A percentile compares a stretch with the other conserved stretches of the same genome.
Evolutionary conservation across 148 eudicot species (phyloP).

Genomic region (Spergularia bocconei): DNA sequence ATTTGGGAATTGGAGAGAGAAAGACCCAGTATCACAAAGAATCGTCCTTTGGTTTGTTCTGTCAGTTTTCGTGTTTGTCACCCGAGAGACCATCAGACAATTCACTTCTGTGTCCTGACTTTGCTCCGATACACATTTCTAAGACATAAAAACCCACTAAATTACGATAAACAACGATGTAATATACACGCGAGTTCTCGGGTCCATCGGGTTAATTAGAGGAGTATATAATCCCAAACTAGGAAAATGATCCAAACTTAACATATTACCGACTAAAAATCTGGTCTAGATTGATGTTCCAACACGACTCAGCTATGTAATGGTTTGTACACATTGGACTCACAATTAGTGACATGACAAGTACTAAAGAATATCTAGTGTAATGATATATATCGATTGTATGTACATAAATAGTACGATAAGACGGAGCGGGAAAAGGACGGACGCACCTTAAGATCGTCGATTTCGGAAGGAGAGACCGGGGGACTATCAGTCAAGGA

Average conservation of each 20-base stretch:
- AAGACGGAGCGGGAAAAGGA: background rate
- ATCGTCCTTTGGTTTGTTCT: constrained; percentile 11
- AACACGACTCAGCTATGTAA: no score
- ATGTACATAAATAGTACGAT: background rate
- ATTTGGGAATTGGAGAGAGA: background rate
- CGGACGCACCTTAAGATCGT: constrained; percentile 70
- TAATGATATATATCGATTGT: no score
- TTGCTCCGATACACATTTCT: background rate
- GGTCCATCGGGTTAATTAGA: background rate
- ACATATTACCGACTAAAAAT: no score
- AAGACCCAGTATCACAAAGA: constrained; percentile 19
- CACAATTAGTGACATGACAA: no score
- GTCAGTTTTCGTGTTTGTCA: constrained; percentile 37
- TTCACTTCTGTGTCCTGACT: constrained; percentile 11
- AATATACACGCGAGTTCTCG: no score
- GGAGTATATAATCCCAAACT: no score
- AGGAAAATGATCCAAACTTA: no score
- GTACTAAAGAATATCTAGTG: no score
- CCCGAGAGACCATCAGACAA: constrained; percentile 25
- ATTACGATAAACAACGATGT: background rate
- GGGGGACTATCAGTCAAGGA: constrained; percentile 94
- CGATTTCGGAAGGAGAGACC: constrained; percentile 85
- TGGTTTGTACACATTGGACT: no score
- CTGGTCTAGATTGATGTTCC: no score
- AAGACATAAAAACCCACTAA: background rate